phyloP scores from a whole-genome alignment of 768 basidiomycete species.

The Pisolithus orientalis region DNA sequence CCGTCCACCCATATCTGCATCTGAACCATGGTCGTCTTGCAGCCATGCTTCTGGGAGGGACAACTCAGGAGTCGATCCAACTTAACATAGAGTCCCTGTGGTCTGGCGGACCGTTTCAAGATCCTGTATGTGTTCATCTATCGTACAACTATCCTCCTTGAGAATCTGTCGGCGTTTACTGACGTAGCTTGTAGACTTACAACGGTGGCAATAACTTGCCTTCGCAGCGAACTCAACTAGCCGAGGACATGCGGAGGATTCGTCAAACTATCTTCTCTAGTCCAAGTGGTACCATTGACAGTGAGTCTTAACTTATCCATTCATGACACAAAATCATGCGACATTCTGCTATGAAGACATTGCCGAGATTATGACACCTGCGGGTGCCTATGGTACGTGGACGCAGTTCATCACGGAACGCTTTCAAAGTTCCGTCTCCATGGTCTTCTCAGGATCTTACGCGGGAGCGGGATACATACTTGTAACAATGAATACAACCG shows the following conservation, averaged over 20 bases:
- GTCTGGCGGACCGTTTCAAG: conserved; percentile 67
- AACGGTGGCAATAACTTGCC: conserved; percentile 64
- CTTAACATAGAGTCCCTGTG: conserved; percentile 75
- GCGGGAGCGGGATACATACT: conserved; percentile 58
- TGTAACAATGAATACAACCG: conserved; percentile 39
- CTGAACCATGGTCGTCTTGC: neutral
- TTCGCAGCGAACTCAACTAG: conserved; percentile 37
- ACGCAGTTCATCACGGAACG: neutral
- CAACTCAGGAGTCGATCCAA: conserved; percentile 51
- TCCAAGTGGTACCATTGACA: conserved; percentile 50
- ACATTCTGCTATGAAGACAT: conserved; percentile 35
- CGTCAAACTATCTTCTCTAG: conserved; percentile 54
- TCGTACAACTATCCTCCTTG: neutral
- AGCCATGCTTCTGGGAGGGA: conserved; percentile 67
- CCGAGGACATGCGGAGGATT: conserved; percentile 44
- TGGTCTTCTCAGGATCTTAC: conserved; percentile 49
- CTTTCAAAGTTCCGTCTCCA: neutral
- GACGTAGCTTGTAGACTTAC: conserved; percentile 35
- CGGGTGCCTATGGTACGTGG: conserved; percentile 56
- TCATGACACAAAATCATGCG: neutral
- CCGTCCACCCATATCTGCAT: neutral
- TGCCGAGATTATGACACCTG: conserved; percentile 41
- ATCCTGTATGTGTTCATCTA: conserved; percentile 39
- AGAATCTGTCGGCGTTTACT: neutral
- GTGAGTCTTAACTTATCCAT: conserved; percentile 26